Evolutionary conservation across 306 rosid genomes (phyloP), one percentile per base, ranked within the genome.

Genomic region (Potentilla sterilis): DNA sequence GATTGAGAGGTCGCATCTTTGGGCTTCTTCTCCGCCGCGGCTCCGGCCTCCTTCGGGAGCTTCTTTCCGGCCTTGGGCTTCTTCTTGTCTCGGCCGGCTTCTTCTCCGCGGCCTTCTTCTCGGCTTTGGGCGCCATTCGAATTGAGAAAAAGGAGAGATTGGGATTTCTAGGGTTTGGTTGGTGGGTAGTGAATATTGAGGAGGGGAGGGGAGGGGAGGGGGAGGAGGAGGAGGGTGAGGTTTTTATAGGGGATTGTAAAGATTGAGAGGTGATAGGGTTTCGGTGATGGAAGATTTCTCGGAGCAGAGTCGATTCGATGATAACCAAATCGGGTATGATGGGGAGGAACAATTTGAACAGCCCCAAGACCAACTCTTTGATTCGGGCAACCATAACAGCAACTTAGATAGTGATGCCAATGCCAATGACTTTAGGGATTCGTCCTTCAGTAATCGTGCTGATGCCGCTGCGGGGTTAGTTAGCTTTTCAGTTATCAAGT

Each of bases 401-500:
- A 48, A 69, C 62, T 64, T 72, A 22, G 73, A 74, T 73, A 28
- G 48, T 54, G 79, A 61, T 63, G 73, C 71, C n/a, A n/a, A n/a
- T n/a, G n/a, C n/a, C 70, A 46, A 15, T 73, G 79, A 65, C 78
- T 46, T 42, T 10, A 74, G 73, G 34, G 82, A 82, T 79, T 73
- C 88, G 76, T 66, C 88, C 7, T 54, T 46, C 79, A 79, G 69
- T 76, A 81, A 67, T 59, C 84, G 79, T 35, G 47, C 69, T 2
- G 85, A 82, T 61, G 77, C 87, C 4, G 75, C 83, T 67, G 81
- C 75, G 48, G 87, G 94, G 93, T 89, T 79, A 82, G 91, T 83
- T 76, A 73, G 77, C 70, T 67, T 67, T 68, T 19, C 21, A 54
- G 12, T 44, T 79, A 14, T 46, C 4, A 11, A 63, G 19, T 80